Percentiles rank a stretch among this genome's conserved stretches.
Evolutionary conservation across 2,329 filamentous ascomycete genomes (phyloP).

Genomic region (Epichloe baconii): DNA sequence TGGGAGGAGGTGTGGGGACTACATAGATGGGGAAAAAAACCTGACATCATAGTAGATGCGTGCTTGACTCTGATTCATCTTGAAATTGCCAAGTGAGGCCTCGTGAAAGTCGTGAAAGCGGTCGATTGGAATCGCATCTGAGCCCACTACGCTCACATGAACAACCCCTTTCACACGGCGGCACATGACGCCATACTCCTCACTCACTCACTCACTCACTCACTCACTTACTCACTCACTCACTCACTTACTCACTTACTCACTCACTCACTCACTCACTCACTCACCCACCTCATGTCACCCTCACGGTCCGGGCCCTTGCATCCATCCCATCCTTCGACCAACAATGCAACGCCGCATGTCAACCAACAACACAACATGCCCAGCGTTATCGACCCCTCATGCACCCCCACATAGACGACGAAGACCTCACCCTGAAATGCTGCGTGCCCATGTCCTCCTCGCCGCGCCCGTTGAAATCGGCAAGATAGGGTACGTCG

Average conservation of each 20-base stretch:
- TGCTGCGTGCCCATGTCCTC: conserved; percentile 25
- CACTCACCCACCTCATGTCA: neutral
- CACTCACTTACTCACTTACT: too few relatives aligned
- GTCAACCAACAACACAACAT: neutral
- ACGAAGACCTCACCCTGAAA: conserved; percentile 21
- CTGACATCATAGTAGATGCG: too few relatives aligned
- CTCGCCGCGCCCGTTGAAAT: conserved; percentile 32
- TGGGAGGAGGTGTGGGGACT: conserved; percentile 53
- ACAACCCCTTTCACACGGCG: too few relatives aligned
- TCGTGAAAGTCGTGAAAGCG: too few relatives aligned
- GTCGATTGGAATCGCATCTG: neutral
- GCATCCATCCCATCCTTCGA: too few relatives aligned
- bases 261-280: too few relatives aligned
- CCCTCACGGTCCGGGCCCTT: neutral
- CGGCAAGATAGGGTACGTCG: conserved; percentile 24
- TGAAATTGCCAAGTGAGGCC: too few relatives aligned
- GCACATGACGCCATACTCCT: neutral
- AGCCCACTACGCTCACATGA: neutral
- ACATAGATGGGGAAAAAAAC: too few relatives aligned
- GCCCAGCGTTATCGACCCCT: neutral
- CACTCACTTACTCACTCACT: too few relatives aligned
- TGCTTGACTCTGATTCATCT: too few relatives aligned
- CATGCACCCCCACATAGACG: conserved; percentile 12
- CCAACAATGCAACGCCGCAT: neutral
- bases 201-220: too few relatives aligned